Base-by-base conservation (phyloP, 2,329 filamentous ascomycete species). In the Tympanopsis confertula region DNA sequence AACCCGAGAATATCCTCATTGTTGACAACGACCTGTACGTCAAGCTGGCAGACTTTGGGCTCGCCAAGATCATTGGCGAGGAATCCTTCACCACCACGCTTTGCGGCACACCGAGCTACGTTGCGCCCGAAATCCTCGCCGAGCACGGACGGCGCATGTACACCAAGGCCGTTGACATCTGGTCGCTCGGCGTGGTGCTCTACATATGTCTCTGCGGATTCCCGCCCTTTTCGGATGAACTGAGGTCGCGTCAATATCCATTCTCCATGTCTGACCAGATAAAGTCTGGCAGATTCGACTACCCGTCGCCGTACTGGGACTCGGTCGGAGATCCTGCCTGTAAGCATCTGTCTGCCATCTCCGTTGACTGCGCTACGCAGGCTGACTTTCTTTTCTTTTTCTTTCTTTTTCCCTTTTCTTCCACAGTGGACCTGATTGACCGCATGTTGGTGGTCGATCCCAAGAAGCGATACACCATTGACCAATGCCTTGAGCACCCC, bases 151-250 rank as follows among this genome's bases (percentile, higher is more conserved):
- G 86, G 43, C 79, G 91, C 46, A 84, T 84, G 53, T 98, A 98
- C 62, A 94, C 88, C 39, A 86, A 87, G 51, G 88, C 88, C 3
- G 91, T 98, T 7, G 91, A 98, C 55, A 71, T 96, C 30, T 96
- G 91, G 91, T 94, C 88, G 1, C 70, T 96, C 1, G 91, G 91
- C n/a, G 91, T 98, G 3, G 89, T 98, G 3, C 69, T 98, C 18
- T 98, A 96, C 61, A 96, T 96, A 49, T 95, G 87, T 54, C 72
- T 96, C 4, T 96, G 91, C 54, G 91, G 91, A 24, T 96, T 96
- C 52, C 91, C 89, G 4, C 91, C 91, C 0, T 98, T 98, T 61
- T 94, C 86, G 0, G 91, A 98, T 50, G 91, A 98, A 59, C 75
- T 96, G 0, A 85, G 80, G 59, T 79, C 78, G 1, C 62, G 62